Evolutionary conservation across 148 eudicot genomes (phyloP).

Genomic region (Chenopodium berlandieri): DNA sequence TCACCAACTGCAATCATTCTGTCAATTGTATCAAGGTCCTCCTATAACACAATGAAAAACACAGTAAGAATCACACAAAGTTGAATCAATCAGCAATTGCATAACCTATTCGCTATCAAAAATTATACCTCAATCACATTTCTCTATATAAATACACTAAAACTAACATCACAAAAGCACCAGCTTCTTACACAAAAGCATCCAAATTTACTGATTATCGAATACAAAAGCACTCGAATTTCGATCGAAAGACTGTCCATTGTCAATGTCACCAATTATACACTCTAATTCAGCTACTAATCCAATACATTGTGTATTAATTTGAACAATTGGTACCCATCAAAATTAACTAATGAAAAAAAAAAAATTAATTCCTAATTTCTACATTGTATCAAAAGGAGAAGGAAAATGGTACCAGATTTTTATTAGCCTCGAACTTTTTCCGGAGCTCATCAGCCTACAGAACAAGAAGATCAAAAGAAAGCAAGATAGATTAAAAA

Average conservation of each 20-base stretch:
- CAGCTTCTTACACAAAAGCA: neutral
- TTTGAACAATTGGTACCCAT: neutral
- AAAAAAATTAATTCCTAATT: neutral
- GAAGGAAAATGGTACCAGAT: constrained; percentile 47
- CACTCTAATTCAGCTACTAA: neutral
- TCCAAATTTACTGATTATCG: too few species aligned
- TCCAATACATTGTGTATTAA: neutral
- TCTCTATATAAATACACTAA: neutral
- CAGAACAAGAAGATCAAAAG: constrained; percentile 13
- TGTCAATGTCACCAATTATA: neutral
- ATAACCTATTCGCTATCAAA: neutral
- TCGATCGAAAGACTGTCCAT: neutral
- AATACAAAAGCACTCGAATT: too few species aligned
- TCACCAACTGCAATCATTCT: constrained; percentile 80
- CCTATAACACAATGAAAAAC: constrained; percentile 42
- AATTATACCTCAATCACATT: neutral
- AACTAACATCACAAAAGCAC: neutral
- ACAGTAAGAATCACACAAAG: neutral
- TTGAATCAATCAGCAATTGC: neutral
- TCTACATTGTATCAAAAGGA: neutral
- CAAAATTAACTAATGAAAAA: neutral
- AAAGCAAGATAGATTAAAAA: neutral
- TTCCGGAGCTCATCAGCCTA: constrained; percentile 88
- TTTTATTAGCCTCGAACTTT: constrained; percentile 73
- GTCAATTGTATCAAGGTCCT: constrained; percentile 80